phyloP scores from a whole-genome alignment of 2,329 filamentous ascomycete species.

The Paecilomyces niveus region DNA sequence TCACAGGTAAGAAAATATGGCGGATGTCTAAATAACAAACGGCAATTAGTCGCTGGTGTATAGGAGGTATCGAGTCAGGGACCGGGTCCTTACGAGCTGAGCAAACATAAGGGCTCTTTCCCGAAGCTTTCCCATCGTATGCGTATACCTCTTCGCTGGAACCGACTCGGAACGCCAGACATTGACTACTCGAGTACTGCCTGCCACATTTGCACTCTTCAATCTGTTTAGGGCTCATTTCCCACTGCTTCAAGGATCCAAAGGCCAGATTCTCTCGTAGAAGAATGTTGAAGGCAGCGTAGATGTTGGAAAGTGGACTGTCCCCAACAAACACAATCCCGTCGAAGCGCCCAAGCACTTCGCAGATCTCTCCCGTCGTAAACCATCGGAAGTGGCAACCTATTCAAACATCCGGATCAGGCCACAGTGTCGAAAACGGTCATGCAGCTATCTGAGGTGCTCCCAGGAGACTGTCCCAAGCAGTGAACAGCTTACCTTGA shows the following conservation, averaged over 20 bases:
- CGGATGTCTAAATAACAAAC: slow-evolving; percentile 21
- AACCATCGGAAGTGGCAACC: slow-evolving; percentile 40
- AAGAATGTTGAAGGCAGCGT: slow-evolving; percentile 40
- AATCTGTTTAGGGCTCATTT: slow-evolving; percentile 25
- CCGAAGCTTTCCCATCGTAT: slow-evolving; percentile 3
- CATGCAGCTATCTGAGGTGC: background rate
- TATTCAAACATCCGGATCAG: slow-evolving; percentile 8
- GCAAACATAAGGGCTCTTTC: slow-evolving; percentile 13
- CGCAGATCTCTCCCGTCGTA: slow-evolving; percentile 34
- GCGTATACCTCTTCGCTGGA: slow-evolving; percentile 19
- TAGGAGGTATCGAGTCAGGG: background rate
- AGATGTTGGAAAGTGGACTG: slow-evolving; percentile 30
- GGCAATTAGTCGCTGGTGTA: slow-evolving; percentile 2
- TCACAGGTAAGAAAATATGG: slow-evolving; percentile 30
- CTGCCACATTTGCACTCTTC: slow-evolving; percentile 32
- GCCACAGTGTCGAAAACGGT: background rate
- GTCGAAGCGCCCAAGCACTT: slow-evolving; percentile 38
- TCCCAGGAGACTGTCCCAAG: background rate
- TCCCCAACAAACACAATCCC: slow-evolving; percentile 38
- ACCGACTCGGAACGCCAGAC: slow-evolving; percentile 16
- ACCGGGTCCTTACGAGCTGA: slow-evolving; percentile 11
- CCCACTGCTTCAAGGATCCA: slow-evolving; percentile 34
- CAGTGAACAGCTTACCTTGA: slow-evolving; percentile 18
- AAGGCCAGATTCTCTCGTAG: slow-evolving; percentile 33
- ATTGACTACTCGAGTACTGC: slow-evolving; percentile 31